Evolutionary conservation across 805 yeast species (phyloP).

Genomic region (Candida pseudoglaebosa): DNA sequence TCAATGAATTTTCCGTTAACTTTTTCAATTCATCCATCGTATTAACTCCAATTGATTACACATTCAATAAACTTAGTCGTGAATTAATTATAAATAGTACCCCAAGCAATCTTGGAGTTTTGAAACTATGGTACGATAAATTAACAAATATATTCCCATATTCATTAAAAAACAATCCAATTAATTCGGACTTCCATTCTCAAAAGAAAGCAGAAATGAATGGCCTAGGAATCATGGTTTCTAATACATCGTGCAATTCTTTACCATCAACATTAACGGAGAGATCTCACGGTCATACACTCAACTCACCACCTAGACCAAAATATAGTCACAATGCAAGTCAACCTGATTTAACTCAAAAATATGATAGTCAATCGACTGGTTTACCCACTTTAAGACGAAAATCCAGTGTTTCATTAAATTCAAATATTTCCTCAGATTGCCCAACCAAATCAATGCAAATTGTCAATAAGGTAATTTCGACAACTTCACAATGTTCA

Average conservation of each 20-base stretch:
- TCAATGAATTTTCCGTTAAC: constrained; percentile 30
- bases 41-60: constrained; percentile 17
- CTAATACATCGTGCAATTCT: background rate
- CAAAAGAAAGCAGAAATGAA: constrained; percentile 16
- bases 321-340: constrained; percentile 5
- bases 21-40: constrained; percentile 9
- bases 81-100: background rate
- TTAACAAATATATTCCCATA: constrained; percentile 31
- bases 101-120: constrained; percentile 11
- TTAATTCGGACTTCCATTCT: constrained; percentile 17
- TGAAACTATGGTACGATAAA: constrained; percentile 29
- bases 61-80: background rate
- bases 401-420: constrained; percentile 13
- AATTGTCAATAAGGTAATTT: constrained; percentile 11
- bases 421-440: constrained; percentile 9
- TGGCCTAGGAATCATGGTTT: constrained; percentile 33
- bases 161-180: constrained; percentile 20
- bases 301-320: constrained; percentile 2
- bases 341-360: constrained; percentile 4
- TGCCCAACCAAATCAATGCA: constrained; percentile 13
- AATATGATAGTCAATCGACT: background rate
- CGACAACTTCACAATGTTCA: constrained; percentile 6
- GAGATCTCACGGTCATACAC: constrained; percentile 8
- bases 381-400: constrained; percentile 1
- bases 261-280: background rate